A percentile compares a stretch with the other conserved stretches of the same genome.
These are phyloP conservation scores for Psilocybe cubensis DNA, from an alignment of 768 basidiomycete genomes.

Conservation along the genomic window DNA sequence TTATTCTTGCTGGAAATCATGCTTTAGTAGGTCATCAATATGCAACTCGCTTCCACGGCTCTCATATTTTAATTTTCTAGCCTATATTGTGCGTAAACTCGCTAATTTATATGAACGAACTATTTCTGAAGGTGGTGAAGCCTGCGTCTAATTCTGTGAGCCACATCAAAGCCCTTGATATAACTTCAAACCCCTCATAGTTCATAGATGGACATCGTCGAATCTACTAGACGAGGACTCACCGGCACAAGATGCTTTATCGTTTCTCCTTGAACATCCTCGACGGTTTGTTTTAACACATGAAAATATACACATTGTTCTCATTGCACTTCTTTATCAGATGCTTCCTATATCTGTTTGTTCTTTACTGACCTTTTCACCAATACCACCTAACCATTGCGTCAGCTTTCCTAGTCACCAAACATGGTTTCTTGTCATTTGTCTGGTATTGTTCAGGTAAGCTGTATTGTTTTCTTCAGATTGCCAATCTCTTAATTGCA, in stretches of 20 bases:
- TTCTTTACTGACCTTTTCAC: neutral
- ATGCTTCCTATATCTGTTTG: conserved; percentile 66
- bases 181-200: neutral
- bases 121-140: conserved; percentile 27
- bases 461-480: conserved; percentile 8
- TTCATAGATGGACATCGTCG: conserved; percentile 60
- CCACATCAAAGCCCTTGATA: neutral
- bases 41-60: neutral
- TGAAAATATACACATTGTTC: neutral
- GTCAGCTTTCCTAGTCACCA: conserved; percentile 70
- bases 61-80: conserved; percentile 28
- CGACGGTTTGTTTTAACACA: conserved; percentile 47
- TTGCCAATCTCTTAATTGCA: neutral
- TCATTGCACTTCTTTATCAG: conserved; percentile 26
- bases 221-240: conserved; percentile 51
- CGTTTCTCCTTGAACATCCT: conserved; percentile 81
- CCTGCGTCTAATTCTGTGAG: conserved; percentile 65
- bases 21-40: conserved; percentile 54
- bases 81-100: conserved; percentile 58
- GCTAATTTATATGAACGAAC: neutral
- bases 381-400: neutral
- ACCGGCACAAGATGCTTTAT: conserved; percentile 53
- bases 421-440: conserved; percentile 70
- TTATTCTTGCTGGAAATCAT: conserved; percentile 79
- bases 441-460: conserved; percentile 59